These are phyloP conservation scores for Alnus glutinosa DNA, from an alignment of 306 rosid species.

Conservation along the genomic window DNA sequence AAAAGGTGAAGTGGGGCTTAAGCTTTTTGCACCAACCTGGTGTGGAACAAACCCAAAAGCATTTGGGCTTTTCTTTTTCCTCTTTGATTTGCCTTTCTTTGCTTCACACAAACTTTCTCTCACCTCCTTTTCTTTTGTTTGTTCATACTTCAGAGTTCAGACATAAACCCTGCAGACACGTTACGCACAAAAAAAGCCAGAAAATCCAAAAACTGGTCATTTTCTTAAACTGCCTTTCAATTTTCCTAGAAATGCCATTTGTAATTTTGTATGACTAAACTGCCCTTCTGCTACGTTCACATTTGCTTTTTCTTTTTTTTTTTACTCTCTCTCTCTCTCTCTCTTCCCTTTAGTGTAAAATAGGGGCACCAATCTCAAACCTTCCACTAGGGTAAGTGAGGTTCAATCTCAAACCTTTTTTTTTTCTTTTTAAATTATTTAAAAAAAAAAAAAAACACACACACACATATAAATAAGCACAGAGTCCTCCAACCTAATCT, in stretches of 20 bases:
- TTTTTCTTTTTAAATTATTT: too few species aligned
- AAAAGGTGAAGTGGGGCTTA: conserved; percentile 44
- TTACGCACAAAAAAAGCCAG: neutral
- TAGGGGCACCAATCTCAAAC: too few species aligned
- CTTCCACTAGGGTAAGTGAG: too few species aligned
- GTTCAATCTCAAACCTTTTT: too few species aligned
- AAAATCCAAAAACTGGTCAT: conserved; percentile 9
- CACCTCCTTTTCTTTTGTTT: conserved; percentile 32
- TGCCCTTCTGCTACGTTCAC: neutral
- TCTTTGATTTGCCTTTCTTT: conserved; percentile 41
- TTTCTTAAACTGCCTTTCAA: conserved; percentile 40
- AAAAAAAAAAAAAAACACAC: too few species aligned
- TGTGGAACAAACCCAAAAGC: conserved; percentile 61
- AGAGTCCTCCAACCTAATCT: too few species aligned
- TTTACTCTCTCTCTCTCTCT: too few species aligned
- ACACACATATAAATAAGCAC: too few species aligned
- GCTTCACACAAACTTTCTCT: conserved; percentile 52
- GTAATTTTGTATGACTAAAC: neutral
- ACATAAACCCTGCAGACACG: neutral
- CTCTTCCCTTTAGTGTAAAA: too few species aligned
- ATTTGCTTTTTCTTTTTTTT: neutral
- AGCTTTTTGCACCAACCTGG: conserved; percentile 54
- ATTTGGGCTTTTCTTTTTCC: conserved; percentile 50
- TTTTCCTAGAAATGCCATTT: neutral
- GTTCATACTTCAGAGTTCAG: conserved; percentile 41